Evolutionary conservation across 75 land plant genomes (phyloP).

Genomic region (Cupressus sempervirens): DNA sequence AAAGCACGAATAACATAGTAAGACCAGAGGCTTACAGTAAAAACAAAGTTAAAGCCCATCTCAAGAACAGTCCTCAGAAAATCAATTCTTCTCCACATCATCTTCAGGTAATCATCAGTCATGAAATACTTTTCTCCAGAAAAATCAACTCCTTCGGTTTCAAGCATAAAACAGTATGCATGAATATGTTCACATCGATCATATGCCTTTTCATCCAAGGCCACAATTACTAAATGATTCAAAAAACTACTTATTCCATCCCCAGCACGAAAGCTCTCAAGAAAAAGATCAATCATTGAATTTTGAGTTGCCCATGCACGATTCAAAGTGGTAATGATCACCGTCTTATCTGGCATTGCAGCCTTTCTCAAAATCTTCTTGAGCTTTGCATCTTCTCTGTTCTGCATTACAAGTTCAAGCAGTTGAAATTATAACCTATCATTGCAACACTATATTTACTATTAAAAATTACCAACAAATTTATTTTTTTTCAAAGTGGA

Average conservation of each 20-base stretch:
- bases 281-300: slow-evolving; percentile 65
- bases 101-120: slow-evolving; percentile 7
- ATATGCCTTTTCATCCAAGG: slow-evolving; percentile 62
- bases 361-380: slow-evolving; percentile 48
- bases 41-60: slow-evolving; percentile 70
- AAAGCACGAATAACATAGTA: neutral
- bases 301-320: slow-evolving; percentile 67
- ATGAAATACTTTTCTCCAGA: slow-evolving; percentile 51
- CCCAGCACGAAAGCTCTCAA: slow-evolving; percentile 66
- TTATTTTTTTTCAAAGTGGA: neutral
- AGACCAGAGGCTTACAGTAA: slow-evolving; percentile 48
- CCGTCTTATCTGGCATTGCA: slow-evolving; percentile 55
- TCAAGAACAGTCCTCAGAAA: slow-evolving; percentile 62
- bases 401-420: slow-evolving; percentile 17
- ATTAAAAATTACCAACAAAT: neutral
- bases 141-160: slow-evolving; percentile 74
- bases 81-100: slow-evolving; percentile 72
- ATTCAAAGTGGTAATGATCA: slow-evolving; percentile 82
- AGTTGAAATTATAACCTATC: neutral
- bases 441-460: neutral
- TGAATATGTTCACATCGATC: slow-evolving; percentile 52
- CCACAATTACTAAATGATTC: slow-evolving; percentile 63
- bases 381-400: slow-evolving; percentile 26
- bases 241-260: slow-evolving; percentile 39
- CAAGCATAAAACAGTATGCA: slow-evolving; percentile 52